Percentiles rank a stretch among this genome's conserved stretches.
Conservation (phyloP, 2,329 filamentous ascomycete species). For the Fusarium goolgardi region DNA sequence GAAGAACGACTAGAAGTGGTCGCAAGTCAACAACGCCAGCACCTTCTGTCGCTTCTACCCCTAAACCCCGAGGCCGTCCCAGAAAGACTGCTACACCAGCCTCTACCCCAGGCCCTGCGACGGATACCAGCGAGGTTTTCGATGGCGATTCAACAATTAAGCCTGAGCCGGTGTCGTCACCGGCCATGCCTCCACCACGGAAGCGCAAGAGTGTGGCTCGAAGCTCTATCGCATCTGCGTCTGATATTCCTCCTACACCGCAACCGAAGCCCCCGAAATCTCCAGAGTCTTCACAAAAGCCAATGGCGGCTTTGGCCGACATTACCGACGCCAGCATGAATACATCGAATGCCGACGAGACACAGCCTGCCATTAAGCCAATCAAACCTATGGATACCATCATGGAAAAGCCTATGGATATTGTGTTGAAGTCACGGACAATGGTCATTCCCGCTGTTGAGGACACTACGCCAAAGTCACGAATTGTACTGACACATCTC, state of each 20-base stretch:
- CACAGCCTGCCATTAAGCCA: constrained; percentile 67
- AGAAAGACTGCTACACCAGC: constrained; percentile 56
- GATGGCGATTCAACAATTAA: constrained; percentile 52
- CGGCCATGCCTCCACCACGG: constrained; percentile 64
- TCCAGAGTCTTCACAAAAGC: constrained; percentile 64
- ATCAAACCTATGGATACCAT: constrained; percentile 81
- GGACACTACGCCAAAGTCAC: constrained; percentile 79
- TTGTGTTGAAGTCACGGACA: constrained; percentile 86
- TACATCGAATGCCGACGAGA: constrained; percentile 47
- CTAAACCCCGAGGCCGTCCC: constrained; percentile 54
- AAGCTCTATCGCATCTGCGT: constrained; percentile 54
- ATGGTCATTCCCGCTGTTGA: constrained; percentile 76
- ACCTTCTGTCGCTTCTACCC: constrained; percentile 61
- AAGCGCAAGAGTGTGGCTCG: constrained; percentile 74
- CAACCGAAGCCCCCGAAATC: constrained; percentile 71
- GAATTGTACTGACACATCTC: constrained; percentile 92
- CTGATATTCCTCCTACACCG: constrained; percentile 59
- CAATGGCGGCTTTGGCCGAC: constrained; percentile 73
- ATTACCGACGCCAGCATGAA: constrained; percentile 77
- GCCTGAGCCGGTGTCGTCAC: constrained; percentile 43
- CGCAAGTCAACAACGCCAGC: constrained; percentile 58
- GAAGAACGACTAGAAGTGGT: constrained; percentile 60
- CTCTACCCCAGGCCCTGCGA: constrained; percentile 46
- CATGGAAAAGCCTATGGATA: constrained; percentile 92
- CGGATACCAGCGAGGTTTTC: constrained; percentile 53